Base-by-base conservation (phyloP, 2,329 filamentous ascomycete species). In the Cordyceps pruinosa region DNA sequence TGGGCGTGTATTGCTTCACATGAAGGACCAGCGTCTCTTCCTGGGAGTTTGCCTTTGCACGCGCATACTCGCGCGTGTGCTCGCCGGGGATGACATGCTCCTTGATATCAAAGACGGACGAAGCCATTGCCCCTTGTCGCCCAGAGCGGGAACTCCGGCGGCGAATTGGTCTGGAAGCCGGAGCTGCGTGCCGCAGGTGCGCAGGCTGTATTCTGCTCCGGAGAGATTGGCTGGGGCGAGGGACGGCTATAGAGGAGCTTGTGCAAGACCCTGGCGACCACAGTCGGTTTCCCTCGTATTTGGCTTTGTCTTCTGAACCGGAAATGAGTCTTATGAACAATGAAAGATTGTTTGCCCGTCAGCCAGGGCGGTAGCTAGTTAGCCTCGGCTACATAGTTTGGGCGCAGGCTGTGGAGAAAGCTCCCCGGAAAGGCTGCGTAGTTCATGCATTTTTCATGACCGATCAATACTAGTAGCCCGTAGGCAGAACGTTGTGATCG, bases 1-100 rank as follows among this genome's bases (percentile, higher is more conserved):
- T 75, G 1, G 92, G 92, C 0, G 82, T 88, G 69, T 97, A 97
- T 68, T 97, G 90, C 76, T 96, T 97, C 54, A 97, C 81, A 9
- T 85, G 83, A 5, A 97, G 73, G 55, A 84, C 73, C 3, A 97
- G 77, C 6, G 82, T 77, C 60, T 93, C 88, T 62, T 96, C 87
- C 64, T 95, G 88, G 13, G 81, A 82, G 57, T 81, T 77, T 3
- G 85, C 80, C 2, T 88, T 90, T 13, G 88, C 88, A 55, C 83
- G 82, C 7, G 88, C 79, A 68, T 90, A 96, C 68, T 95, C 89
- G 61, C 92, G 82, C 61, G 96, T 87, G 71, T 97, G 88, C 61
- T 90, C 83, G 63, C 83, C 84, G 56, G 84, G 81, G 63, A 95
- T 71, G 44, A 80, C 76, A 74, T 96, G 91, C 69, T 94, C 87